Evolutionary conservation across 2,329 filamentous ascomycete species (phyloP), one percentile per base, ranked within the genome.

Genomic region (Penicillium corylophilum): DNA sequence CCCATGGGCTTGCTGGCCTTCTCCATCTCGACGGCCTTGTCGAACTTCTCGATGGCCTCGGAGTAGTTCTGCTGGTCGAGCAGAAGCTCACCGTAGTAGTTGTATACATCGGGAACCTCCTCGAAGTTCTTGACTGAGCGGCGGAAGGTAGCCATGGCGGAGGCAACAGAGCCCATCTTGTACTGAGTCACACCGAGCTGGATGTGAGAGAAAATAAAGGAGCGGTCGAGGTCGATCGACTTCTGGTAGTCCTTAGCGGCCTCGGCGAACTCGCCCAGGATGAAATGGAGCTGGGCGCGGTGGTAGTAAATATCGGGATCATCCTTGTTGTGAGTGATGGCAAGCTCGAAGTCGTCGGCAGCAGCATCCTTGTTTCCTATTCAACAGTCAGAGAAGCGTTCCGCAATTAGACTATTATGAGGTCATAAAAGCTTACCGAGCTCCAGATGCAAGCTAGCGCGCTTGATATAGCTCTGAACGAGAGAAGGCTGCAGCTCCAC

Each of bases 301-400:
- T 99, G 94, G 79, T 99, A 99, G 82, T 92, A 99, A 71, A 99
- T 95, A 68, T 99, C 94, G 6, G 94, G 93, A 67, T 99, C 94
- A 49, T 88, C 82, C 63, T 85, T 82, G 77, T 96, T 92, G 72
- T 96, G 88, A 63, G 84, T 81, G 64, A 95, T 83, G 31, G 94
- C 94, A 64, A 87, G 82, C 59, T 88, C 87, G 66, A 99, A 96
- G 73, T 97, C 93, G 53, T 86, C 82, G 53, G 90, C 87, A 38
- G 94, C 93, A 67, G 87, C 86, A n/a, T 91, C 88, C 48, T 90
- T 88, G 67, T 93, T 86, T 57, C 89, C 87, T 89, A 58, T 45
- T 39, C 28, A 44, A 31, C 5, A 53, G 57, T 78, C 63, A 77
- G 71, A 38, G 41, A 54, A 20, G 0, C n/a, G 3, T 28, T 10